Percentiles rank a stretch among this genome's conserved stretches.
phyloP scores from a whole-genome alignment of 139 green algal genomes.

The Eudorina sp. region DNA sequence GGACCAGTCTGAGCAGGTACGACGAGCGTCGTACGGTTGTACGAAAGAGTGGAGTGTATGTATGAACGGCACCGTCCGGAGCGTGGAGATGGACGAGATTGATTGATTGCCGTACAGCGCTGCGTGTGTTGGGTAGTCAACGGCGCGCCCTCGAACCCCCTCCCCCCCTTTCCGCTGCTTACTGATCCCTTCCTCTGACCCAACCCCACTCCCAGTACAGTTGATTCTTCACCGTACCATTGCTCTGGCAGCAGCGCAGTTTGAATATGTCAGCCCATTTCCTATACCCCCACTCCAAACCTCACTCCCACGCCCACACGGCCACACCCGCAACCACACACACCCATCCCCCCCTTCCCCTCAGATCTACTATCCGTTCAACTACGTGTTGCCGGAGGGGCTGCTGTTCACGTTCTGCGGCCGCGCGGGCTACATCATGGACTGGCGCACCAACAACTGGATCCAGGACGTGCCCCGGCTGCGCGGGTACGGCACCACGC shows the following conservation, averaged over 20 bases:
- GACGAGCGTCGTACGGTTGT: too few relatives aligned
- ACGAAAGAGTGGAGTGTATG: too few relatives aligned
- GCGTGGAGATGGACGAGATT: too few relatives aligned
- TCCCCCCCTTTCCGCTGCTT: too few relatives aligned
- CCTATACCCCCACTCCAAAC: neutral
- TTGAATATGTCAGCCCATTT: neutral
- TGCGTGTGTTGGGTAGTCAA: too few relatives aligned
- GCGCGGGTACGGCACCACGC: constrained; percentile 1
- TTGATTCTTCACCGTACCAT: too few relatives aligned
- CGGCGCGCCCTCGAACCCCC: too few relatives aligned
- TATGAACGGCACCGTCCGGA: too few relatives aligned
- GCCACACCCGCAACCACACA: neutral
- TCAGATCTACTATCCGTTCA: constrained; percentile 56
- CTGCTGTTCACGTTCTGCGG: constrained; percentile 50
- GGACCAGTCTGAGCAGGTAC: constrained; percentile 36
- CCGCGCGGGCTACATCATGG: constrained; percentile 44
- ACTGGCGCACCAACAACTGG: neutral
- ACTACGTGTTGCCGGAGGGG: constrained; percentile 52
- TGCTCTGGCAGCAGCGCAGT: neutral
- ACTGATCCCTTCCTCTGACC: too few relatives aligned
- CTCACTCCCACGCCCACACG: neutral
- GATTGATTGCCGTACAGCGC: too few relatives aligned
- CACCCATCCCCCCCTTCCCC: neutral
- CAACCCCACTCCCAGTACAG: too few relatives aligned
- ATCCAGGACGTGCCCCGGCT: neutral